Base-by-base conservation (phyloP, 495 filamentous ascomycete genomes). In the Aspergillus cristatus region DNA sequence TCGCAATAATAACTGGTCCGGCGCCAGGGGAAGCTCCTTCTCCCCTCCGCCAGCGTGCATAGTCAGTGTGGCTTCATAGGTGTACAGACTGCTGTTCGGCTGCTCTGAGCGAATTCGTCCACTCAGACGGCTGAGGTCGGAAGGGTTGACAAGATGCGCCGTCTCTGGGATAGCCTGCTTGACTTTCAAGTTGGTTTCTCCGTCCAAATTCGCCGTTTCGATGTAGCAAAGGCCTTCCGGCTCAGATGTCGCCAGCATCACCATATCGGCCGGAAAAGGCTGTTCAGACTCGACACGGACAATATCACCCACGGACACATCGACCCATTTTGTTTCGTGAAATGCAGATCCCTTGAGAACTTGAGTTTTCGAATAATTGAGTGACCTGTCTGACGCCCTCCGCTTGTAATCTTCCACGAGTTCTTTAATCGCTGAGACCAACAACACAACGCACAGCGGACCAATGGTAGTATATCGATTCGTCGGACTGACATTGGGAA, bases 171-270 rank as follows among this genome's bases (percentile, higher is more conserved):
- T 83, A 18, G 82, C 89, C 67, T 99, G 93, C 64, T 99, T 99
- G 63, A 99, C 94, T 58, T 99, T 99, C 40, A 99, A 67, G 53
- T 99, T 99, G 14, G 93, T 99, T 59, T 99, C 93, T 39, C 93
- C 93, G 50, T 99, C 93, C 37, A 99, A 65, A 54, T 99, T 99
- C 20, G 93, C 91, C 0, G 93, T 99, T 68, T 99, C 93, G 51
- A 97, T 99, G 53, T 99, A 99, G 60, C 93, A 99, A 39, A 99
- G 58, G 43, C 93, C 93, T 62, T 99, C 93, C 2, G 93, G 93
- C 57, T 99, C 93, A 5, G 93, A 97, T 38, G 85, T 91, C 11
- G 93, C 89, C 44, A 97, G 67, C 18, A 99, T 63, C 12, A 94
- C 84, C 43, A 99, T 57, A 62, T 99, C 93, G 20, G 93, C 89